Conservation (phyloP, 2,329 filamentous ascomycete genomes). For the Aspergillus oerlinghausenensis region DNA sequence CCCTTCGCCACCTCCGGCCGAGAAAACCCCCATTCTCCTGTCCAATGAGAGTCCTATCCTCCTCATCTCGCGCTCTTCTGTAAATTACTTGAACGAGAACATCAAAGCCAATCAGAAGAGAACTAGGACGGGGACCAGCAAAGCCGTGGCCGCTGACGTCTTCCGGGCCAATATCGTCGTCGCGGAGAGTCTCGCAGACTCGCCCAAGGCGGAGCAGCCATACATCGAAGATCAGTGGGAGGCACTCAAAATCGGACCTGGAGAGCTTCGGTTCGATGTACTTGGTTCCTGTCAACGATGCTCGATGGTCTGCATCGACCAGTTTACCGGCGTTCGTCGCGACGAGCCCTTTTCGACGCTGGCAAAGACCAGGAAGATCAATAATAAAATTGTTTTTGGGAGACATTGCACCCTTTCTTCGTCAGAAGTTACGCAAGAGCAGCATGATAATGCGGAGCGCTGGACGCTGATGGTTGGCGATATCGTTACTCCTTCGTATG, state of each 20-base stretch:
- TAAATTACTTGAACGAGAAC: constrained; percentile 69
- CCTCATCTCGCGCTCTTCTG: constrained; percentile 72
- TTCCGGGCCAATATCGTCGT: constrained; percentile 90
- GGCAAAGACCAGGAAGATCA: constrained; percentile 76
- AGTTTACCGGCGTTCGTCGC: constrained; percentile 69
- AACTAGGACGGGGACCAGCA: constrained; percentile 32
- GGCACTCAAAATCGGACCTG: constrained; percentile 58
- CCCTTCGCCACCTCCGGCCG: constrained; percentile 49
- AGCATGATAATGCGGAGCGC: constrained; percentile 10
- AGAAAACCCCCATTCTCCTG: constrained; percentile 59
- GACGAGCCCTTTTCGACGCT: constrained; percentile 86
- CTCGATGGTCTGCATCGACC: constrained; percentile 94
- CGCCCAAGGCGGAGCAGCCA: constrained; percentile 48
- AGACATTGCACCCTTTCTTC: constrained; percentile 58
- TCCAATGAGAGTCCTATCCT: constrained; percentile 95
- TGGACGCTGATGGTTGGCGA: constrained; percentile 39
- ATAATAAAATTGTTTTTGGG: constrained; percentile 86
- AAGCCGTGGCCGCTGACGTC: constrained; percentile 63
- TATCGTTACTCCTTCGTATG: constrained; percentile 29
- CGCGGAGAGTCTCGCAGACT: constrained; percentile 44
- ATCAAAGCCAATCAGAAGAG: constrained; percentile 58
- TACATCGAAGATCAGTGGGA: constrained; percentile 82
- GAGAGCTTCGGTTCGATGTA: constrained; percentile 47
- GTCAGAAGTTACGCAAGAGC: constrained; percentile 16
- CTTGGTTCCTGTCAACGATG: constrained; percentile 83